These are phyloP conservation scores for Citrus glauca DNA, from an alignment of 345 rosid species.

Conservation along the genomic window DNA sequence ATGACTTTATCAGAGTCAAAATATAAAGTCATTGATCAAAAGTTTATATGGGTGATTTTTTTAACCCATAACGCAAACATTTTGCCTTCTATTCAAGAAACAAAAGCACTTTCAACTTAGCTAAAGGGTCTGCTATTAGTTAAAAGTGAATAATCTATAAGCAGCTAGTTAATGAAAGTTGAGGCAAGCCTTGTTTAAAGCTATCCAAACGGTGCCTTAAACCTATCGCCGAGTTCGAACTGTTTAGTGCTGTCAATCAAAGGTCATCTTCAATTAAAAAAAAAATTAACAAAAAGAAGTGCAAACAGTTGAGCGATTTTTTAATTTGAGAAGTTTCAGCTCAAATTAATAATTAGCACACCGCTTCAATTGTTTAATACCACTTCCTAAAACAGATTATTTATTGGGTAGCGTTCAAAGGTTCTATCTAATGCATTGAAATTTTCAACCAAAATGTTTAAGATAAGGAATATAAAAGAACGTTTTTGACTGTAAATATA, in stretches of 20 bases:
- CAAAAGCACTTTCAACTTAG: not conserved
- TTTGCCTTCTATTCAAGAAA: not conserved
- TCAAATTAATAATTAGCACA: too few relatives aligned
- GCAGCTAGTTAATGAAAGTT: not conserved
- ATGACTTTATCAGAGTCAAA: conserved; percentile 38
- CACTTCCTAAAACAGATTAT: not conserved
- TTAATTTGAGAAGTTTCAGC: too few relatives aligned
- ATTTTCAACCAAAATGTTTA: not conserved
- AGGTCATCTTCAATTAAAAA: too few relatives aligned
- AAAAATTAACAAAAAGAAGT: too few relatives aligned
- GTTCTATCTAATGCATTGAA: not conserved
- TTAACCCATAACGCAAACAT: not conserved
- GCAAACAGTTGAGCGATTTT: too few relatives aligned
- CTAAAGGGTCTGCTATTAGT: not conserved
- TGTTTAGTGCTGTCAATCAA: not conserved
- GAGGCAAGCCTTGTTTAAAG: not conserved
- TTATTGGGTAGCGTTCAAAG: not conserved
- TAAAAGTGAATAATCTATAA: not conserved
- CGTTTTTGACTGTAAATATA: not conserved
- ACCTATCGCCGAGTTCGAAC: not conserved
- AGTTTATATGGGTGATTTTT: conserved; percentile 2
- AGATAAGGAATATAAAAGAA: not conserved
- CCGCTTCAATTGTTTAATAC: too few relatives aligned
- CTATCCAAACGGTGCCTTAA: conserved; percentile 3
- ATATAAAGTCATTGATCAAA: conserved; percentile 22